Evolutionary conservation across 1,284 basidiomycete genomes (phyloP).

Genomic region (Tilletia horrida): DNA sequence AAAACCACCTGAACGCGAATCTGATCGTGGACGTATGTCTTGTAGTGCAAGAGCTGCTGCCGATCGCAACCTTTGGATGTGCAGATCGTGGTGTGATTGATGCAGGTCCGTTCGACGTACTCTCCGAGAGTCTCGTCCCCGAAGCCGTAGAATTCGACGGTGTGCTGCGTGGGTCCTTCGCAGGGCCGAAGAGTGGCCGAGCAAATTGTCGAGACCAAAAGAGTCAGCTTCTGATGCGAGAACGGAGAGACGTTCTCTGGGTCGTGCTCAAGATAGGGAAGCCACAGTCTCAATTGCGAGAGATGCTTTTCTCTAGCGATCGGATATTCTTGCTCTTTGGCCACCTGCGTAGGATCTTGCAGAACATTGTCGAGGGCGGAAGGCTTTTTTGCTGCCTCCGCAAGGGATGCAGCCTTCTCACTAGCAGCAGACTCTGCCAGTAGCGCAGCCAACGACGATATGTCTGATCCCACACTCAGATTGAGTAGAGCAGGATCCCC

Average conservation of each 20-base stretch:
- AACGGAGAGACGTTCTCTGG: conserved; percentile 72
- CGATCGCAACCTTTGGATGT: conserved; percentile 77
- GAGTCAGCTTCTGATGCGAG: conserved; percentile 82
- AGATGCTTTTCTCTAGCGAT: conserved; percentile 73
- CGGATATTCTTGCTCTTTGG: conserved; percentile 67
- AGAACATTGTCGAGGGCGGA: conserved; percentile 17
- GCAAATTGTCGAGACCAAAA: conserved; percentile 72
- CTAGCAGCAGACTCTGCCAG: neutral
- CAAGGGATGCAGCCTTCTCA: neutral
- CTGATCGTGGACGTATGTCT: conserved; percentile 82
- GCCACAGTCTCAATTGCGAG: conserved; percentile 81
- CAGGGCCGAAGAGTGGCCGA: conserved; percentile 60
- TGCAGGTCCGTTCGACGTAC: conserved; percentile 77
- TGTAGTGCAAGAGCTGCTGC: conserved; percentile 77
- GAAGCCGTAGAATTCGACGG: conserved; percentile 84
- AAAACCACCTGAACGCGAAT: conserved; percentile 71
- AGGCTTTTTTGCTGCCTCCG: neutral
- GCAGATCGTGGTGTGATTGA: conserved; percentile 69
- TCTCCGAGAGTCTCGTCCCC: conserved; percentile 89
- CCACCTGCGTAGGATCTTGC: conserved; percentile 22
- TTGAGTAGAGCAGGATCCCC: conserved; percentile 6
- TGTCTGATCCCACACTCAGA: conserved; percentile 8
- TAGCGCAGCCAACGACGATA: neutral
- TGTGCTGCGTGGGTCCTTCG: conserved; percentile 61
- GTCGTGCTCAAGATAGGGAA: conserved; percentile 71